Conservation (phyloP, 225 moss, liverwort and hornwort species). For the Antitrichia curtipendula region DNA sequence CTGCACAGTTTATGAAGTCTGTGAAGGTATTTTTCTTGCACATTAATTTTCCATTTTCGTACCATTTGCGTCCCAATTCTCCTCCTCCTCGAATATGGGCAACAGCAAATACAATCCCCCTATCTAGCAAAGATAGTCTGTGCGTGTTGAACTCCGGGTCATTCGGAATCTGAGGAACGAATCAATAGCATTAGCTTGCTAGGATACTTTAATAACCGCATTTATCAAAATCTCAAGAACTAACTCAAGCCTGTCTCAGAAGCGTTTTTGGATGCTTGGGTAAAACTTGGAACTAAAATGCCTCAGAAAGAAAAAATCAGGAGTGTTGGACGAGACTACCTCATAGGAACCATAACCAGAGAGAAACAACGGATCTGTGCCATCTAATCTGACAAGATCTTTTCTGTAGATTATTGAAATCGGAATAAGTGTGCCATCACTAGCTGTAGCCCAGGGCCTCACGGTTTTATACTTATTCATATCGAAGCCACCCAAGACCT, state of each 20-base stretch:
- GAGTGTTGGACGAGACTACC: constrained; percentile 21
- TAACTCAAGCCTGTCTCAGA: neutral
- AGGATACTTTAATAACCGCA: neutral
- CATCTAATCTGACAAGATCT: constrained; percentile 77
- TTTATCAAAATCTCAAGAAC: neutral
- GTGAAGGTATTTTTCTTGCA: constrained; percentile 81
- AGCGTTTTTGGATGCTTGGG: neutral
- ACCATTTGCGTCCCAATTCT: constrained; percentile 95
- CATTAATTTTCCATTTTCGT: constrained; percentile 78
- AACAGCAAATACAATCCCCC: constrained; percentile 79
- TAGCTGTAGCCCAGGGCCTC: constrained; percentile 75
- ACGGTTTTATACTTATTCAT: constrained; percentile 52
- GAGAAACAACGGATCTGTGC: constrained; percentile 72
- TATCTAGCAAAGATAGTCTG: constrained; percentile 60
- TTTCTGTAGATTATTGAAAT: constrained; percentile 78
- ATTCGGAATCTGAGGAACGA: constrained; percentile 46
- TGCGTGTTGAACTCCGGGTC: constrained; percentile 60
- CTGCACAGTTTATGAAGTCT: constrained; percentile 79
- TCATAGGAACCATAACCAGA: constrained; percentile 96
- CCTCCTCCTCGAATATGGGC: constrained; percentile 98
- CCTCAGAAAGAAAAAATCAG: neutral
- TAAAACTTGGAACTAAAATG: neutral
- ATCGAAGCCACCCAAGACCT: constrained; percentile 82
- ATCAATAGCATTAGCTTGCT: neutral
- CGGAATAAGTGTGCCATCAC: constrained; percentile 74